Base-by-base conservation (phyloP, 208 protist species). In the Trypanosoma rangeli region DNA sequence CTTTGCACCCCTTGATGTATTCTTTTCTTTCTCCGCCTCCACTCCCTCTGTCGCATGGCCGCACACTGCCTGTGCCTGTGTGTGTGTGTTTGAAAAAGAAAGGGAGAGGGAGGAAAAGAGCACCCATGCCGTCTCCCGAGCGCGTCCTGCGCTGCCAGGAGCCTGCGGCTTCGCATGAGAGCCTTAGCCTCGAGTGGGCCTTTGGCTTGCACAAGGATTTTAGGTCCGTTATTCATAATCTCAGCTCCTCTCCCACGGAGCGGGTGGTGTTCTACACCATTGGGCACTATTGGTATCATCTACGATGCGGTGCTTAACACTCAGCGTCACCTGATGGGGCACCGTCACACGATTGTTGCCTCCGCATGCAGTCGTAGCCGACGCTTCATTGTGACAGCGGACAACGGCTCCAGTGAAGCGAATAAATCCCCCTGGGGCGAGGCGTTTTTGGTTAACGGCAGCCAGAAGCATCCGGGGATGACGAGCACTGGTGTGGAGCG, bases 161-260 rank as follows among this genome's bases (percentile, higher is more conserved):
- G 60, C 73, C 58, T 78, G 64, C 56, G 16, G 61, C 60, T 35
- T 64, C 68, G 22, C 88, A 94, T 69, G 73, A 89, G 44, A 81
- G 79, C 33, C 80, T 97, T 2, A 44, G 66, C 33, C 85, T 98
- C 20, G 82, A 93, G 50, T 98, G 93, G 91, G 86, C 74, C 22
- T 97, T 97, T 76, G 95, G 95, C 26, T 83, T 97, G 29, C 90
- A 97, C 78, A 94, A 92, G 65, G 91, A 97, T 70, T 93, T 87
- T 70, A 85, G 86, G 58, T 80, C 82, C 16, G 70, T 78, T 39
- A 87, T 98, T 37, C 87, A 97, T 74, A 97, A 97, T 70, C 84
- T 98, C 48, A 93, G 86, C 73, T 71, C 63, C 24, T 80, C 48
- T 28, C 33, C 59, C 7, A 68, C 68, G 49, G 73, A 94, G 62